phyloP scores from a whole-genome alignment of 306 rosid species.

The Rosa rugosa region DNA sequence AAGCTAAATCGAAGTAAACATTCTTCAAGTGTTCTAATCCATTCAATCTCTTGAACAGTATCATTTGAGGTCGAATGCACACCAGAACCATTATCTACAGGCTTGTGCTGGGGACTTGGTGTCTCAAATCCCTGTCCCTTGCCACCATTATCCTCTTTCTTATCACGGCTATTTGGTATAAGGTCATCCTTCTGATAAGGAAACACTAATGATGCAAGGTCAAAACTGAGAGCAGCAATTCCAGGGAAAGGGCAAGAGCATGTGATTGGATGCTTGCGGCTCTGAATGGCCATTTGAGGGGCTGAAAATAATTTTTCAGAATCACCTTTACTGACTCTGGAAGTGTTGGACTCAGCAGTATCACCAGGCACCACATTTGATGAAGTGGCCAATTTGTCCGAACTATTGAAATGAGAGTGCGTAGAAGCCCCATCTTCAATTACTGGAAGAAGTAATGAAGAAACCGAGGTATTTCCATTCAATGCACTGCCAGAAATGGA shows the following conservation, averaged over 20 bases:
- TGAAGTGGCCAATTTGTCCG: constrained; percentile 42
- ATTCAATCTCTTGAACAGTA: constrained; percentile 44
- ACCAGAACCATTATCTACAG: constrained; percentile 40
- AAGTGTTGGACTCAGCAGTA: constrained; percentile 44
- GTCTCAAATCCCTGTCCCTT: constrained; percentile 57
- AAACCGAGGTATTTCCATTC: constrained; percentile 88
- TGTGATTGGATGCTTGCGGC: constrained; percentile 64
- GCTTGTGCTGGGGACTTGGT: constrained; percentile 40
- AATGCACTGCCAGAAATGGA: constrained; percentile 63
- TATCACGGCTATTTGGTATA: constrained; percentile 30
- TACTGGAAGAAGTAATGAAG: constrained; percentile 69
- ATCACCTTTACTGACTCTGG: constrained; percentile 43
- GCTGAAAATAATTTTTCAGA: constrained; percentile 35
- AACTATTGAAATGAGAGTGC: constrained; percentile 39
- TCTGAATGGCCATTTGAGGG: constrained; percentile 36
- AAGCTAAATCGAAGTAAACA: constrained; percentile 76
- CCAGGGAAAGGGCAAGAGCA: constrained; percentile 94
- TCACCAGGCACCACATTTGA: constrained; percentile 52
- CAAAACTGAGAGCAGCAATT: constrained; percentile 72
- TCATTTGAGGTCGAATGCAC: constrained; percentile 22
- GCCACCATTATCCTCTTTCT: constrained; percentile 35
- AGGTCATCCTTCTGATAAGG: constrained; percentile 49
- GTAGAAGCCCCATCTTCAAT: constrained; percentile 70
- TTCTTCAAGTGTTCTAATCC: constrained; percentile 71
- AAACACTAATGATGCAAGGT: constrained; percentile 70